phyloP scores from a whole-genome alignment of 2,329 filamentous ascomycete species.

The Pseudogymnoascus pannorum region DNA sequence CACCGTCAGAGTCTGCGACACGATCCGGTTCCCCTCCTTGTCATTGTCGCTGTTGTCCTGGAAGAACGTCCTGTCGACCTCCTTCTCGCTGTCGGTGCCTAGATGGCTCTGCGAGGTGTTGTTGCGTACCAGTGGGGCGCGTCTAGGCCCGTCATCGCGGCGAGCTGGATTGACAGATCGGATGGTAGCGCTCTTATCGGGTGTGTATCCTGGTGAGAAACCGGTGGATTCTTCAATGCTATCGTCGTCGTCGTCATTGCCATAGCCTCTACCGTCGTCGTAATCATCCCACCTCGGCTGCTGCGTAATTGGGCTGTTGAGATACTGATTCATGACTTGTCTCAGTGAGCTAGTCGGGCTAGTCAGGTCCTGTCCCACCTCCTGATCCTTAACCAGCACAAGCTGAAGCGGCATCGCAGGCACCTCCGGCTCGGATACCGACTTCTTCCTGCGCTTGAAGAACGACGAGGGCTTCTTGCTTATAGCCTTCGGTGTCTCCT shows the following conservation, averaged over 20 bases:
- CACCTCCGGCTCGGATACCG: conserved; percentile 58
- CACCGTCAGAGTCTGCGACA: conserved; percentile 14
- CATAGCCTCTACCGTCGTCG: not conserved
- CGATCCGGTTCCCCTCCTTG: conserved; percentile 31
- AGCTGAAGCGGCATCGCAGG: conserved; percentile 47
- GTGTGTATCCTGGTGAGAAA: conserved; percentile 71
- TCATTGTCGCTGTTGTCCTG: conserved; percentile 47
- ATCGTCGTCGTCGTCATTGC: conserved; percentile 15
- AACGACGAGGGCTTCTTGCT: conserved; percentile 93
- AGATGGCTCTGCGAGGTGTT: not conserved
- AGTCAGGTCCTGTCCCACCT: conserved; percentile 16
- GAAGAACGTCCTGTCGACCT: conserved; percentile 40
- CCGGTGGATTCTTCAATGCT: conserved; percentile 37
- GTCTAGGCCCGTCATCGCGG: conserved; percentile 17
- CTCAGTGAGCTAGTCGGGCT: conserved; percentile 75
- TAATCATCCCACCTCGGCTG: not conserved
- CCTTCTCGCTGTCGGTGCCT: conserved; percentile 15
- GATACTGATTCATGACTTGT: conserved; percentile 80
- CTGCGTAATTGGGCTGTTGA: conserved; percentile 32
- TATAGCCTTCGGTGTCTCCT: conserved; percentile 34
- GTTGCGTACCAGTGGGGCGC: not conserved
- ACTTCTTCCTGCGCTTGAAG: conserved; percentile 90
- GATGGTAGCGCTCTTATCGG: conserved; percentile 64
- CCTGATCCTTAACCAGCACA: conserved; percentile 15
- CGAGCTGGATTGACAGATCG: conserved; percentile 50